Conservation (phyloP, 179 eudicot genomes). For the Nepenthes alata region DNA sequence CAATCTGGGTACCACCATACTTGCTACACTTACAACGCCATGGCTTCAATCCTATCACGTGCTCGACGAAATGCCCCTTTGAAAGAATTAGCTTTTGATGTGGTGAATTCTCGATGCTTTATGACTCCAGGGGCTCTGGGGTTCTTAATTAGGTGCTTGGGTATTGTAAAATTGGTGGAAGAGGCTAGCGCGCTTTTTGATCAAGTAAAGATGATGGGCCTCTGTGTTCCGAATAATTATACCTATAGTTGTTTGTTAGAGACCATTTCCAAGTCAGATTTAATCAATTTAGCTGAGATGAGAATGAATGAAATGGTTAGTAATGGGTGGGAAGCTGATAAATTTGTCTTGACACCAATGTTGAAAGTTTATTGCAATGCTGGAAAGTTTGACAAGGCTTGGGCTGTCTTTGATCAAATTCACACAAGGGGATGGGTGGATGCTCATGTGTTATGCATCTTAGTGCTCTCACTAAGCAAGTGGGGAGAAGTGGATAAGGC, state of each 20-base stretch:
- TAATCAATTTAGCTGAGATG: slow-evolving; percentile 29
- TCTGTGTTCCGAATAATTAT: slow-evolving; percentile 47
- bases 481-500: slow-evolving; percentile 70
- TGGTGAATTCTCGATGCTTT: slow-evolving; percentile 25
- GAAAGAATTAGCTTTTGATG: slow-evolving; percentile 23
- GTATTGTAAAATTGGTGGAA: slow-evolving; percentile 45
- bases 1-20: slow-evolving; percentile 49
- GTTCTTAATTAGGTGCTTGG: slow-evolving; percentile 69
- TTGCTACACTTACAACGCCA: slow-evolving; percentile 51
- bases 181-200: slow-evolving; percentile 65
- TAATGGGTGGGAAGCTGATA: slow-evolving; percentile 40
- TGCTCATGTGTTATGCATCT: slow-evolving; percentile 40
- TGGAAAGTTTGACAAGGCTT: slow-evolving; percentile 49
- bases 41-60: slow-evolving; percentile 63
- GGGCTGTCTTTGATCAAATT: slow-evolving; percentile 41
- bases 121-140: slow-evolving; percentile 71
- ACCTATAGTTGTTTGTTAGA: slow-evolving; percentile 68
- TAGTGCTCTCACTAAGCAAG: slow-evolving; percentile 53
- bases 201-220: slow-evolving; percentile 28
- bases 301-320: slow-evolving; percentile 62
- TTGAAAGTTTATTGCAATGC: slow-evolving; percentile 69
- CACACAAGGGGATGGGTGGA: slow-evolving; percentile 55
- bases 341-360: slow-evolving; percentile 57
- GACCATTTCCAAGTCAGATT: slow-evolving; percentile 37
- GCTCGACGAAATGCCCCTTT: slow-evolving; percentile 71